These are phyloP conservation scores for Vinca minor DNA, from an alignment of 257 asterid species.

Conservation along the genomic window DNA sequence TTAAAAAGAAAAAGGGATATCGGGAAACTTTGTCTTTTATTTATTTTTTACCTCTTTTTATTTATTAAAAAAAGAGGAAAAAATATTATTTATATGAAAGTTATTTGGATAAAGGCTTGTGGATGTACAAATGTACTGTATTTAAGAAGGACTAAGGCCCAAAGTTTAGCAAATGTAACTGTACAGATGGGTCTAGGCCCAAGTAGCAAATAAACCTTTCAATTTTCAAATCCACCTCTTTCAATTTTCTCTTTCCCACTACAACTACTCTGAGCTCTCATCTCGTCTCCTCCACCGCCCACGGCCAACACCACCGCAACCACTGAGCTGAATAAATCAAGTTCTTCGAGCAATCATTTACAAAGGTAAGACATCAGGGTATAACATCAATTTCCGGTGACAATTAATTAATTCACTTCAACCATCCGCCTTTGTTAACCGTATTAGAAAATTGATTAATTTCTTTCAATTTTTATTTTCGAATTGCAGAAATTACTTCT, in stretches of 20 bases:
- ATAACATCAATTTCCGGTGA: not conserved
- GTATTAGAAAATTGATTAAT: not conserved
- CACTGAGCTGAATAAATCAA: not conserved
- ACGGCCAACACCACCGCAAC: not conserved
- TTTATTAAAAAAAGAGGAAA: too few relatives aligned
- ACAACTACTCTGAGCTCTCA: too few relatives aligned
- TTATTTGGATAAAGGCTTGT: not conserved
- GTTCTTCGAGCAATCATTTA: not conserved
- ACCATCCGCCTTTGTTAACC: not conserved
- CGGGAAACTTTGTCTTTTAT: too few relatives aligned
- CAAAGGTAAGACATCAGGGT: not conserved
- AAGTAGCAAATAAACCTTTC: not conserved
- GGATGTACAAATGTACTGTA: not conserved
- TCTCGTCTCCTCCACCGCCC: not conserved
- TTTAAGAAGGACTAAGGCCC: not conserved
- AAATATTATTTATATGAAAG: too few relatives aligned
- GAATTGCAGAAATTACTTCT: not conserved
- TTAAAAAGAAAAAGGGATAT: too few relatives aligned
- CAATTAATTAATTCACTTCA: slow-evolving; percentile 1
- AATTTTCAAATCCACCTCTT: too few relatives aligned
- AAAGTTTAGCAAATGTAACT: not conserved
- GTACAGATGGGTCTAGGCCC: not conserved
- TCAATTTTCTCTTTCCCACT: not conserved
- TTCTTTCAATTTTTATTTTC: not conserved
- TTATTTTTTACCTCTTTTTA: too few relatives aligned